Conservation (phyloP, 2,329 filamentous ascomycete species). For the Diplodia sapinea region DNA sequence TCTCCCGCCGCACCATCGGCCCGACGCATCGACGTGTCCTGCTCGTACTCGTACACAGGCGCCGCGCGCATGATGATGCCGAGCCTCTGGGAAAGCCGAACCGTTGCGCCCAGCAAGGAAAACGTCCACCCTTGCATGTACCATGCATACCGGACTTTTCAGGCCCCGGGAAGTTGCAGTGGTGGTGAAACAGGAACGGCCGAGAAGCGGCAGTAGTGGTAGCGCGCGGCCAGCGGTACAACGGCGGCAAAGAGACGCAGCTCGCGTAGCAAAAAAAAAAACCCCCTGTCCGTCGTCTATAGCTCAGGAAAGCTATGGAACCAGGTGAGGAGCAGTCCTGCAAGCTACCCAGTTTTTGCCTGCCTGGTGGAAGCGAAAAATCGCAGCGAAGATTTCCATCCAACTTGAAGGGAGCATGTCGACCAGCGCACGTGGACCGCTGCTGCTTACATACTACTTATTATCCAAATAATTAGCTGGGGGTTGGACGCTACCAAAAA, state of each 20-base stretch:
- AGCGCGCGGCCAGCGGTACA: not conserved
- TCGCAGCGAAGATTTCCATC: not conserved
- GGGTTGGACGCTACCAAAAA: not conserved
- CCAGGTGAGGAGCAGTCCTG: not conserved
- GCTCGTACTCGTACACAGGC: not conserved
- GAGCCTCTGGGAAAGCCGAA: not conserved
- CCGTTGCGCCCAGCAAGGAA: not conserved
- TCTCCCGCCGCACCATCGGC: not conserved
- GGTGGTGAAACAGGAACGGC: conserved; percentile 2
- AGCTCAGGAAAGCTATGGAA: too few relatives aligned
- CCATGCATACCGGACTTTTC: too few relatives aligned
- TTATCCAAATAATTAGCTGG: too few relatives aligned
- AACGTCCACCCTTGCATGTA: not conserved
- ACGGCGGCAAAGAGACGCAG: not conserved
- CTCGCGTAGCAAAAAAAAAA: not conserved
- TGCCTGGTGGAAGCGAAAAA: not conserved
- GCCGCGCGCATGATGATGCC: not conserved
- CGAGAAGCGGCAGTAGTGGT: not conserved
- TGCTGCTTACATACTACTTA: not conserved
- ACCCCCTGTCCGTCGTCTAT: not conserved
- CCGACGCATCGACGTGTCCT: not conserved
- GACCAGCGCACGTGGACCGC: not conserved
- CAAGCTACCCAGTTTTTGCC: not conserved
- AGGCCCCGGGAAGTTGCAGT: not conserved
- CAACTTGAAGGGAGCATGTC: not conserved